Conservation (phyloP, 2,329 filamentous ascomycete species). For the Aspergillus versicolor region DNA sequence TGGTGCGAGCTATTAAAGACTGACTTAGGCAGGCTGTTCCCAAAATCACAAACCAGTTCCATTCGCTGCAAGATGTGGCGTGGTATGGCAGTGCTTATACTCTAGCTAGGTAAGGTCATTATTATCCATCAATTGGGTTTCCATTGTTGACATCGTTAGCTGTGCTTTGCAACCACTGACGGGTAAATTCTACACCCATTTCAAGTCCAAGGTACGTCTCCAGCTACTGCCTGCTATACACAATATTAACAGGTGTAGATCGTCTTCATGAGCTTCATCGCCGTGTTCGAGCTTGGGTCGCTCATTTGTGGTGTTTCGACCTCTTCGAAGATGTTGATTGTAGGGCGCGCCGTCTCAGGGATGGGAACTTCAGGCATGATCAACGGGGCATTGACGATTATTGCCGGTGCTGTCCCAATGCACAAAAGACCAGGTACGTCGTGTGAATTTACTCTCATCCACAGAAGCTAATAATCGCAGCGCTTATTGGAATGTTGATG, state of each 20-base stretch:
- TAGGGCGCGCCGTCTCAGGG: constrained; percentile 9
- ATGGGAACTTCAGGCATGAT: constrained; percentile 12
- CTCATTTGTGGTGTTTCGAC: constrained; percentile 12
- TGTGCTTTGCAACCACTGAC: constrained; percentile 6
- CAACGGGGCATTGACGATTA: constrained; percentile 12
- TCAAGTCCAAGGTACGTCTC: constrained; percentile 4
- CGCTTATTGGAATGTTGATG: constrained; percentile 9
- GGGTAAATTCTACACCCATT: constrained; percentile 13
- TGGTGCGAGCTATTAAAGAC: background rate
- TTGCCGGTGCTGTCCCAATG: constrained; percentile 8
- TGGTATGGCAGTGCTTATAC: constrained; percentile 43
- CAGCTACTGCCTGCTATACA: too few species aligned
- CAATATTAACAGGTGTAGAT: constrained; percentile 3
- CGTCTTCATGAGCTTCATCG: constrained; percentile 29
- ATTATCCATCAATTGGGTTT: background rate
- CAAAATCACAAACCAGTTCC: constrained; percentile 46
- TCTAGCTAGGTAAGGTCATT: constrained; percentile 34
- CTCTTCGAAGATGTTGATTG: constrained; percentile 12
- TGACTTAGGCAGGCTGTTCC: constrained; percentile 41
- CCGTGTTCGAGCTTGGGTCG: constrained; percentile 31
- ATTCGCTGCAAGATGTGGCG: constrained; percentile 34
- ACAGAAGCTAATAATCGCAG: background rate
- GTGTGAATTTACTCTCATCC: background rate
- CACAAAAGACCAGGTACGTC: constrained; percentile 7
- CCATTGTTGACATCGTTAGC: background rate